These are phyloP conservation scores for Peronospora belbahrii DNA, from an alignment of 352 stramenopile genomes.

Conservation along the genomic window DNA sequence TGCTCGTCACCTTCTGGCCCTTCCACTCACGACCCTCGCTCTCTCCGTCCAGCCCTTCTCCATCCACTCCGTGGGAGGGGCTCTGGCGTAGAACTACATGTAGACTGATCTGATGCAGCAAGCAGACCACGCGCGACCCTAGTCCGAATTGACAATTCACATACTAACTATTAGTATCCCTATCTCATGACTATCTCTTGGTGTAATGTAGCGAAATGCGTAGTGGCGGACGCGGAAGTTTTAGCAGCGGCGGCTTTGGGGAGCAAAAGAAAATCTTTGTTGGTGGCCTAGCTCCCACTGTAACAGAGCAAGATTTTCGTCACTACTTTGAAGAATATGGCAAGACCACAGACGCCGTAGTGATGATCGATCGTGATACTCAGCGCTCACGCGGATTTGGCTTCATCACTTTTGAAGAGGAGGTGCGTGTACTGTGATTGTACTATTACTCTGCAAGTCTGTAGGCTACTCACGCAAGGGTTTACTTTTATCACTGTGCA, in stretches of 20 bases:
- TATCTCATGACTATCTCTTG: slow-evolving; percentile 11
- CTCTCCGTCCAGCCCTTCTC: slow-evolving; percentile 30
- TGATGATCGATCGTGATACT: slow-evolving; percentile 91
- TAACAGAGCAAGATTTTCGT: slow-evolving; percentile 87
- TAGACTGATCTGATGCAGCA: slow-evolving; percentile 7
- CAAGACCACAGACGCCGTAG: slow-evolving; percentile 85
- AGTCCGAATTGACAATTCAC: not conserved
- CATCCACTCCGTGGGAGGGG: slow-evolving; percentile 19
- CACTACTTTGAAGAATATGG: slow-evolving; percentile 89
- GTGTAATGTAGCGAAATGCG: slow-evolving; percentile 37
- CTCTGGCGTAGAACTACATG: slow-evolving; percentile 15
- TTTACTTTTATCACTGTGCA: slow-evolving; percentile 13
- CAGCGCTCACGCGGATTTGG: slow-evolving; percentile 88
- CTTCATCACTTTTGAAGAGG: slow-evolving; percentile 90
- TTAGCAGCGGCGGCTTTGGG: slow-evolving; percentile 25
- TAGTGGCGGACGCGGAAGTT: slow-evolving; percentile 24
- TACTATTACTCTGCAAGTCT: not conserved
- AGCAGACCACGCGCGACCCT: slow-evolving; percentile 6
- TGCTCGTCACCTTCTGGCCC: slow-evolving; percentile 20
- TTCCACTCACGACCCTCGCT: slow-evolving; percentile 21
- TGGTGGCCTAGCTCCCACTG: slow-evolving; percentile 76
- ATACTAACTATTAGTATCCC: slow-evolving; percentile 20
- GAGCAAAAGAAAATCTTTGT: slow-evolving; percentile 93
- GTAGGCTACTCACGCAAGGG: not conserved
- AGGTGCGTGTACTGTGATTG: slow-evolving; percentile 29